Conservation (phyloP, 805 yeast species). For the Candida awuae region DNA sequence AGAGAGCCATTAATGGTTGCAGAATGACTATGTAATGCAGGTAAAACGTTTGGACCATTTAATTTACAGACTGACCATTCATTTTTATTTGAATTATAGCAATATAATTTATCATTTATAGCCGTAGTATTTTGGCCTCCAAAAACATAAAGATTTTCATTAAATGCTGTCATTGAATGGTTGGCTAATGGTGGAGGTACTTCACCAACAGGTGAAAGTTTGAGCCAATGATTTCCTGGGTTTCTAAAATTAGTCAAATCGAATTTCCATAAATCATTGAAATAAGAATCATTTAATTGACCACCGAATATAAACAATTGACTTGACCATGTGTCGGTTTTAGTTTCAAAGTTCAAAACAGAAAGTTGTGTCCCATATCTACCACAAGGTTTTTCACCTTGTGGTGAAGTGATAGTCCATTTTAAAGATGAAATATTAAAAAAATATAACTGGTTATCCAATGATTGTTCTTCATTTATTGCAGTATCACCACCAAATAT, state of each 20-base stretch:
- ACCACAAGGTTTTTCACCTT: slow-evolving; percentile 76
- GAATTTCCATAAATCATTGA: slow-evolving; percentile 77
- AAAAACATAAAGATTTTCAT: slow-evolving; percentile 72
- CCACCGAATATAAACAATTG: slow-evolving; percentile 87
- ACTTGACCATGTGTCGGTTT: slow-evolving; percentile 32
- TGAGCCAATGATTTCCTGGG: slow-evolving; percentile 79
- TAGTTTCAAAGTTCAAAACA: slow-evolving; percentile 55
- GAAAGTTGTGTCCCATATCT: slow-evolving; percentile 91
- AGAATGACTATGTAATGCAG: slow-evolving; percentile 88
- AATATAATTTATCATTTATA: slow-evolving; percentile 69
- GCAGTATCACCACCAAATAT: slow-evolving; percentile 93
- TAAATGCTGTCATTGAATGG: slow-evolving; percentile 79
- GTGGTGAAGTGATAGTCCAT: slow-evolving; percentile 73
- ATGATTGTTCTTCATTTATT: slow-evolving; percentile 65
- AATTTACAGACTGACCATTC: slow-evolving; percentile 68
- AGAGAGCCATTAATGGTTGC: slow-evolving; percentile 70
- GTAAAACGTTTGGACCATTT: slow-evolving; percentile 56
- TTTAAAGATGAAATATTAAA: slow-evolving; percentile 70
- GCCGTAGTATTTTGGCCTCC: slow-evolving; percentile 78
- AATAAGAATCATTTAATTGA: slow-evolving; percentile 72
- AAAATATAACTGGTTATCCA: slow-evolving; percentile 85
- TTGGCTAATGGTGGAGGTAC: slow-evolving; percentile 80
- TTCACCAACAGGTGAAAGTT: slow-evolving; percentile 40
- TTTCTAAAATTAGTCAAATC: slow-evolving; percentile 81
- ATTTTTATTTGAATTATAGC: slow-evolving; percentile 60